phyloP scores from a whole-genome alignment of 73 alveolate species.

The Halteria grandinella region DNA sequence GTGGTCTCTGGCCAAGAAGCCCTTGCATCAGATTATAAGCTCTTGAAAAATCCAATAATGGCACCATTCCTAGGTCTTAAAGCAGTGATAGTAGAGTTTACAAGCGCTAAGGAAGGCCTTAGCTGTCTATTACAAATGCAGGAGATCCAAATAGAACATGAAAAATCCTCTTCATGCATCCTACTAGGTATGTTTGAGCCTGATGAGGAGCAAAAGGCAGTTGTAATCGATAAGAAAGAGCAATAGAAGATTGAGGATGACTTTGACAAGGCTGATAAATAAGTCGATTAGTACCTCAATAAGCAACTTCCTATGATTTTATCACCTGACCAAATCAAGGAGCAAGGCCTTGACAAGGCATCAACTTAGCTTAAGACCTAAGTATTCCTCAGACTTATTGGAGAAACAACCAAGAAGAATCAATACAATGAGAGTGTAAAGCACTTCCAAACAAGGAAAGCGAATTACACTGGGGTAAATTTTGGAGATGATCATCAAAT shows the following conservation, averaged over 20 bases:
- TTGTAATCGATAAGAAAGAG: slow-evolving; percentile 22
- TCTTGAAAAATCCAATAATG: slow-evolving; percentile 28
- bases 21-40: slow-evolving; percentile 33
- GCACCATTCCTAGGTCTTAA: slow-evolving; percentile 23
- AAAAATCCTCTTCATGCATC: slow-evolving; percentile 3
- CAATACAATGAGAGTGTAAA: neutral
- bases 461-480: neutral
- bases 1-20: slow-evolving; percentile 29
- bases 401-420: slow-evolving; percentile 5
- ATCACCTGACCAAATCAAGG: slow-evolving; percentile 34
- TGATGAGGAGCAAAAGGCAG: slow-evolving; percentile 38
- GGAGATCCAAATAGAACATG: neutral
- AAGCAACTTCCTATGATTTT: slow-evolving; percentile 35
- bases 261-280: slow-evolving; percentile 36
- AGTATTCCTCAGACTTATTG: slow-evolving; percentile 15
- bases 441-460: neutral
- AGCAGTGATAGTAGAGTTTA: slow-evolving; percentile 17
- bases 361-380: slow-evolving; percentile 1
- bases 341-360: slow-evolving; percentile 40
- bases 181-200: slow-evolving; percentile 27
- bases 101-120: neutral
- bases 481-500: slow-evolving; percentile 6
- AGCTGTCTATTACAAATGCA: neutral
- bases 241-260: slow-evolving; percentile 37
- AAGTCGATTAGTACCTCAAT: slow-evolving; percentile 18